Conservation (phyloP, 2,329 filamentous ascomycete species). For the Neocucurbitaria cava region DNA sequence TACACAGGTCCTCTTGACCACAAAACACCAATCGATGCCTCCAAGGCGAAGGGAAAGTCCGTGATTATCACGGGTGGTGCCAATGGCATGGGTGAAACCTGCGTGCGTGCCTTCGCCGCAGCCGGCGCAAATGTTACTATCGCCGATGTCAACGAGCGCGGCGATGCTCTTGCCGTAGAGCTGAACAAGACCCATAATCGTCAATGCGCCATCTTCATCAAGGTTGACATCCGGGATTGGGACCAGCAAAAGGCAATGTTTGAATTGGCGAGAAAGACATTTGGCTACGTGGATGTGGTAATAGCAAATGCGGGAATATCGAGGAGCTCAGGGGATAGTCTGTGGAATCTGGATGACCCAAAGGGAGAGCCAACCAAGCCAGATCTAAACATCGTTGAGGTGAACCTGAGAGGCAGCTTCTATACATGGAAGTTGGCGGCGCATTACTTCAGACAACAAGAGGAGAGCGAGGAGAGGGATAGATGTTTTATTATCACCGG, state of each 20-base stretch:
- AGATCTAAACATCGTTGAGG: constrained; percentile 21
- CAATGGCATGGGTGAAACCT: constrained; percentile 46
- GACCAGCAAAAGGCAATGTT: constrained; percentile 25
- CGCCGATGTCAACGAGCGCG: constrained; percentile 39
- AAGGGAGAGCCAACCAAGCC: constrained; percentile 21
- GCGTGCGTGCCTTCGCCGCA: constrained; percentile 38
- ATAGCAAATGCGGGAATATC: constrained; percentile 28
- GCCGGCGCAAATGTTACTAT: constrained; percentile 46
- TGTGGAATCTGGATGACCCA: constrained; percentile 56
- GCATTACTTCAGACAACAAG: constrained; percentile 26
- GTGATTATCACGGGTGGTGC: constrained; percentile 59
- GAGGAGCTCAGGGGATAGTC: constrained; percentile 47
- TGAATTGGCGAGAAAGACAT: constrained; percentile 12
- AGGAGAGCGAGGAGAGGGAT: constrained; percentile 19
- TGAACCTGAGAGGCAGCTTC: constrained; percentile 21
- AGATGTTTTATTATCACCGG: constrained; percentile 28
- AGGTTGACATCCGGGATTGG: constrained; percentile 26
- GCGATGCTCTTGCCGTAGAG: constrained; percentile 33
- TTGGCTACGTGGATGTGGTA: constrained; percentile 45
- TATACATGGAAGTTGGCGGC: constrained; percentile 28
- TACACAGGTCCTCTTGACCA: constrained; percentile 48
- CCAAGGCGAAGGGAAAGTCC: constrained; percentile 52
- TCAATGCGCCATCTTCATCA: constrained; percentile 26
- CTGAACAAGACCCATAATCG: constrained; percentile 30
- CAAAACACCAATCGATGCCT: constrained; percentile 45